Conservation (phyloP, 148 eudicot species). For the Rhododendron kiyosumense region DNA sequence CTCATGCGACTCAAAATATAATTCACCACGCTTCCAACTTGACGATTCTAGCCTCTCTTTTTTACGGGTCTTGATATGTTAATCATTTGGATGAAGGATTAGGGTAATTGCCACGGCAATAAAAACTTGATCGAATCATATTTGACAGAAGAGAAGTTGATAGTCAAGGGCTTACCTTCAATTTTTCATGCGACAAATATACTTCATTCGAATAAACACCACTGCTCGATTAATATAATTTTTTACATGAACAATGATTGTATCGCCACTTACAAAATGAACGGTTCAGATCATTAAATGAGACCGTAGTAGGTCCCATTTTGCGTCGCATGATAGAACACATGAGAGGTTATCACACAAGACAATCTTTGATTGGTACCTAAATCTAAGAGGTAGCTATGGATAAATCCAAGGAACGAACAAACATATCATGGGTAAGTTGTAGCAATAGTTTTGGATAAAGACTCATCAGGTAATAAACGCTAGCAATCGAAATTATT, state of each 20-base stretch:
- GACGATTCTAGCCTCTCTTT: too few species aligned
- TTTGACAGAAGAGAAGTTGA: not conserved
- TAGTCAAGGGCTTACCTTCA: too few species aligned
- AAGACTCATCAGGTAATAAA: not conserved
- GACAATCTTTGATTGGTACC: not conserved
- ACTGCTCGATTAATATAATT: too few species aligned
- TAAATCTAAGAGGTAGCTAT: not conserved
- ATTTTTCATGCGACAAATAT: not conserved
- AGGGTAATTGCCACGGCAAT: too few species aligned
- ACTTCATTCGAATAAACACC: not conserved
- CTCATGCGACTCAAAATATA: too few species aligned
- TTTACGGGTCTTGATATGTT: too few species aligned
- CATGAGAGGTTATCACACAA: not conserved
- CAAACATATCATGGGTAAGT: not conserved
- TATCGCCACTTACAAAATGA: not conserved
- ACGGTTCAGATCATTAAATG: too few species aligned
- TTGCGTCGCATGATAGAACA: not conserved
- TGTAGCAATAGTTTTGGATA: not conserved
- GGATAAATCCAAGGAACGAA: not conserved
- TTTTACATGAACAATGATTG: too few species aligned
- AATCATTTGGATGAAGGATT: too few species aligned
- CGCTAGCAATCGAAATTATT: not conserved
- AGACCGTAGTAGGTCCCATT: too few species aligned
- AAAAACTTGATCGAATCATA: too few species aligned
- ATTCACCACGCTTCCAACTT: too few species aligned